Conservation (phyloP, 306 rosid genomes). For the Luffa acutangula region DNA sequence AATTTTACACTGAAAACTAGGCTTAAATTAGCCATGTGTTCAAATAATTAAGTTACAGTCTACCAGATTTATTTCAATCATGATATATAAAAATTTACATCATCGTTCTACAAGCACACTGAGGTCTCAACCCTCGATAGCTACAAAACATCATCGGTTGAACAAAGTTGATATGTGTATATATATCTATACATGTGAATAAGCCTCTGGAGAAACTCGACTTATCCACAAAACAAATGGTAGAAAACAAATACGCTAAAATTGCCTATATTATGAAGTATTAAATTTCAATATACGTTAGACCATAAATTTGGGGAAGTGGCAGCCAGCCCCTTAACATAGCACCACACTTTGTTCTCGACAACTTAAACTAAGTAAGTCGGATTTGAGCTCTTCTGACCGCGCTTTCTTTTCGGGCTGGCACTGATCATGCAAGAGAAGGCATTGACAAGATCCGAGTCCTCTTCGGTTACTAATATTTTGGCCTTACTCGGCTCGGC, state of each 20-base stretch:
- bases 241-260: background rate
- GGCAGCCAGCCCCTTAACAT: background rate
- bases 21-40: too few species aligned
- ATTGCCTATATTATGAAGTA: background rate
- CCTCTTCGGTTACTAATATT: constrained; percentile 62
- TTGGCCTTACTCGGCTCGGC: constrained; percentile 65
- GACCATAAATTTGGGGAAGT: background rate
- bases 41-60: too few species aligned
- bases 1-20: too few species aligned
- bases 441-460: constrained; percentile 66
- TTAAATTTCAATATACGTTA: background rate
- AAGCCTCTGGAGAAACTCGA: background rate
- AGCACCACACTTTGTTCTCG: background rate
- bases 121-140: background rate
- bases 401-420: constrained; percentile 60
- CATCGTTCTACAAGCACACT: background rate
- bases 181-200: background rate
- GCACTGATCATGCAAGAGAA: constrained; percentile 46
- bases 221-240: constrained; percentile 3
- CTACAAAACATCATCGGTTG: background rate
- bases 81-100: background rate
- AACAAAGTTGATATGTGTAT: background rate
- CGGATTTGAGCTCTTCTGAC: constrained; percentile 40
- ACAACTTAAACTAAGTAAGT: constrained; percentile 47
- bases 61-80: background rate